A percentile compares a stretch with the other conserved stretches of the same genome.
phyloP scores from a whole-genome alignment of 2,329 filamentous ascomycete genomes.

The Fusarium staphyleae region DNA sequence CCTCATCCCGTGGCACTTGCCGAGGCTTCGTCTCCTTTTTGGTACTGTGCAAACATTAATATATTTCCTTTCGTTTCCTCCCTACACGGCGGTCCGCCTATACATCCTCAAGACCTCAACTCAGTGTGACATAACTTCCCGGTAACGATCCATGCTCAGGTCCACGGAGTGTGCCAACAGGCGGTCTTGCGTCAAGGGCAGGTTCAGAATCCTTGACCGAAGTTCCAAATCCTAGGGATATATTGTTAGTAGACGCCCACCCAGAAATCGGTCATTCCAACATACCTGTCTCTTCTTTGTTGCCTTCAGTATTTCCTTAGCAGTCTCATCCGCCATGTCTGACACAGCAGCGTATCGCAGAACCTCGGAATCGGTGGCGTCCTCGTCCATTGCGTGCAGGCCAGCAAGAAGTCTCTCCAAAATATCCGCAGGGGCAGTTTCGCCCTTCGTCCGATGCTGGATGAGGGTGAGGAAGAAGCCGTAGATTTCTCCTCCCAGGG shows the following conservation, averaged over 20 bases:
- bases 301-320: slow-evolving; percentile 66
- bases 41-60: slow-evolving; percentile 23
- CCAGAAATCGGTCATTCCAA: slow-evolving; percentile 11
- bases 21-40: slow-evolving; percentile 10
- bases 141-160: slow-evolving; percentile 73
- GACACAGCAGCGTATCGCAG: slow-evolving; percentile 72
- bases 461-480: slow-evolving; percentile 64
- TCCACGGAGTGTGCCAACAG: slow-evolving; percentile 74
- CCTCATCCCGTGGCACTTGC: slow-evolving; percentile 5
- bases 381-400: slow-evolving; percentile 61
- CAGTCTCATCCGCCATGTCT: slow-evolving; percentile 81
- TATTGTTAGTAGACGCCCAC: slow-evolving; percentile 28
- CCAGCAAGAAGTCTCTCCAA: slow-evolving; percentile 65
- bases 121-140: slow-evolving; percentile 63
- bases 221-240: slow-evolving; percentile 47
- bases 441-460: slow-evolving; percentile 51
- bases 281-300: slow-evolving; percentile 65
- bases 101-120: slow-evolving; percentile 12
- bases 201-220: slow-evolving; percentile 56
- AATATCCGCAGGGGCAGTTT: slow-evolving; percentile 52
- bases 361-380: slow-evolving; percentile 56
- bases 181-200: slow-evolving; percentile 76
- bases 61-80: slow-evolving; percentile 7
- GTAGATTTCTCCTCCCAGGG: slow-evolving; percentile 82
- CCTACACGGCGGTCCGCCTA: slow-evolving; percentile 12